Evolutionary conservation across 1,139 yeast genomes (phyloP).

Genomic region (Ogataea hybrid): DNA sequence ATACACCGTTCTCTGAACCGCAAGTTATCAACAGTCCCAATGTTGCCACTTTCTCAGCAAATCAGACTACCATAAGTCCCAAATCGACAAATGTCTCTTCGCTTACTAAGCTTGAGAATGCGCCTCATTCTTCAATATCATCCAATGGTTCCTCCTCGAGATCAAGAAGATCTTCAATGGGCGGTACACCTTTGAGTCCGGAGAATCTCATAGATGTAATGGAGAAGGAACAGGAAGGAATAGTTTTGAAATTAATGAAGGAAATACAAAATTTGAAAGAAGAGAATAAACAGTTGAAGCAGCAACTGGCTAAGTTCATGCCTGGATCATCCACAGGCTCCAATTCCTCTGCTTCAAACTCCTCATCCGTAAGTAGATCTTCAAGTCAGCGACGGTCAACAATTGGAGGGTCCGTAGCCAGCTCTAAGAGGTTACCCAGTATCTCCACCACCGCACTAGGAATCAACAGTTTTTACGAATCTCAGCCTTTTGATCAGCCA

Average conservation of each 20-base stretch:
- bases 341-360: slow-evolving; percentile 13
- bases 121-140: slow-evolving; percentile 21
- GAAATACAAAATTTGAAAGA: slow-evolving; percentile 52
- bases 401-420: slow-evolving; percentile 18
- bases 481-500: slow-evolving; percentile 7
- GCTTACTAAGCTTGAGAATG: slow-evolving; percentile 14
- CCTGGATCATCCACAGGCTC: slow-evolving; percentile 15
- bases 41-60: slow-evolving; percentile 9
- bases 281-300: slow-evolving; percentile 43
- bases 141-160: slow-evolving; percentile 21
- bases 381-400: slow-evolving; percentile 27
- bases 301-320: slow-evolving; percentile 21
- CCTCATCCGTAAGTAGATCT: slow-evolving; percentile 20
- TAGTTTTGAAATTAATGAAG: slow-evolving; percentile 55
- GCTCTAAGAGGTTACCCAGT: slow-evolving; percentile 20
- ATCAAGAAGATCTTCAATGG: slow-evolving; percentile 20
- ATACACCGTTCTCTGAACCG: slow-evolving; percentile 15
- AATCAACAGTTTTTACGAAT: slow-evolving; percentile 1
- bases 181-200: slow-evolving; percentile 17
- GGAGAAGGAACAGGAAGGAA: slow-evolving; percentile 71
- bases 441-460: slow-evolving; percentile 9
- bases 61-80: slow-evolving; percentile 11
- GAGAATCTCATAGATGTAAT: slow-evolving; percentile 47
- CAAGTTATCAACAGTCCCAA: slow-evolving; percentile 15
- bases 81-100: slow-evolving; percentile 12